phyloP scores from a whole-genome alignment of 805 yeast species.

The Hanseniaspora taiwanica region DNA sequence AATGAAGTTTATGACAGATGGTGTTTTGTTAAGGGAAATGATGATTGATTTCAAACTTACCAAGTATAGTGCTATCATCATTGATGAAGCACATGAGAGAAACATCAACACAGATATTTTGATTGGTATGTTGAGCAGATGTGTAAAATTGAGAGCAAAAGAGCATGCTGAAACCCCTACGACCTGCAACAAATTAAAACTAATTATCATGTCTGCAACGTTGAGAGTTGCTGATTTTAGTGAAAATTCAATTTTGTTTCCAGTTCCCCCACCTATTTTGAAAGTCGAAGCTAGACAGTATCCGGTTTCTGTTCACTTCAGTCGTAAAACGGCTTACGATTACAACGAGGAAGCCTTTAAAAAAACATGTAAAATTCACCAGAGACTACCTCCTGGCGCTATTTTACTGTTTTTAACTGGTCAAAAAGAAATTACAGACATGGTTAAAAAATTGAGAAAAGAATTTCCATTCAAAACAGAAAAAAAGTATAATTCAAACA shows the following conservation, averaged over 20 bases:
- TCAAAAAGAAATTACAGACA: constrained; percentile 72
- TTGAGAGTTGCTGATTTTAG: constrained; percentile 86
- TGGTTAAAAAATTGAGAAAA: constrained; percentile 54
- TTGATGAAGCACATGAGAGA: constrained; percentile 98
- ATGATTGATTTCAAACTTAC: constrained; percentile 70
- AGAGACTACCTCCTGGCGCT: constrained; percentile 82
- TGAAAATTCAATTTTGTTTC: constrained; percentile 60
- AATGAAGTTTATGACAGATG: constrained; percentile 86
- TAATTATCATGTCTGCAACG: constrained; percentile 95
- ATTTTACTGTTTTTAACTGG: constrained; percentile 88
- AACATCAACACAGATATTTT: constrained; percentile 91
- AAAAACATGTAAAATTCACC: constrained; percentile 80
- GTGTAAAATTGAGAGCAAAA: constrained; percentile 55
- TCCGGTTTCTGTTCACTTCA: constrained; percentile 88
- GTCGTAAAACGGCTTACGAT: constrained; percentile 59
- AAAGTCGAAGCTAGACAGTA: constrained; percentile 87
- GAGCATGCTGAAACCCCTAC: constrained; percentile 35
- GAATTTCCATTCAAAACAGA: constrained; percentile 46
- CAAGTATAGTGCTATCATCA: constrained; percentile 74
- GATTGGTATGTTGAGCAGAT: constrained; percentile 88
- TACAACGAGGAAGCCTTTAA: constrained; percentile 78
- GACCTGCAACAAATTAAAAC: constrained; percentile 49
- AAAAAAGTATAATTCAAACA: constrained; percentile 11
- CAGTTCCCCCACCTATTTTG: constrained; percentile 69
- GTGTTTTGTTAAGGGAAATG: constrained; percentile 87